Base-by-base conservation (phyloP, 2,329 filamentous ascomycete species). In the Alternaria brassicicola region DNA sequence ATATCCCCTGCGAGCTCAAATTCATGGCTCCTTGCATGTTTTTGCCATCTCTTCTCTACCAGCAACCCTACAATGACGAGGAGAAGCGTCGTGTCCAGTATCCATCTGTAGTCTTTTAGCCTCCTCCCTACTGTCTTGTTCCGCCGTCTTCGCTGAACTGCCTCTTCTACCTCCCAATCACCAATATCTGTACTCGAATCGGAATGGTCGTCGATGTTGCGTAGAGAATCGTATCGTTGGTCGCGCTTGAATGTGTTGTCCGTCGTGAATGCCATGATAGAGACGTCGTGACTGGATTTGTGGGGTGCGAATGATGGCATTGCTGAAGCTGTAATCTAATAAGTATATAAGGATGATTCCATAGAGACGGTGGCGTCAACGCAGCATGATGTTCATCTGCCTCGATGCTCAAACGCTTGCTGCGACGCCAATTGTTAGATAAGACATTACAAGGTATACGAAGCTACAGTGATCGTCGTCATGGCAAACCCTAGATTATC, bases 181-280 rank as follows among this genome's bases (percentile, higher is more conserved):
- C 66, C 72, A 9, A 70, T 59, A 49, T 74, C 73, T 2, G 71
- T 73, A 53, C 64, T 71, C 2, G 72, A 71, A 25, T 73, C 71
- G 8, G 64, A 68, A 10, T 65, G 56, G 12, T 59, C 48, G 28
- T 68, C 66, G 2, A 57, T 30, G 33, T 70, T 67, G 10, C 57
- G 64, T 35, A 75, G 57, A 28, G 64, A 59, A 28, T 72, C 59
- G 58, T 76, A 76, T 28, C 52, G 58, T 25, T 63, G 64, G 19
- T 70, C 59, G 46, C 59, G 49, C 54, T 72, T 68, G 49, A 67
- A 64, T 9, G 42, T 61, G 10, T 53, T 38, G 5, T 59, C 26
- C 23, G 47, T 31, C 12, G 52, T 56, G 19, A 57, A 47, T 10
- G 50, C 33, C 31, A 63, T 46, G 13, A 59, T 61, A 4, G 59